Base-by-base conservation (phyloP, 306 rosid genomes). In the Cicer yamashitae region DNA sequence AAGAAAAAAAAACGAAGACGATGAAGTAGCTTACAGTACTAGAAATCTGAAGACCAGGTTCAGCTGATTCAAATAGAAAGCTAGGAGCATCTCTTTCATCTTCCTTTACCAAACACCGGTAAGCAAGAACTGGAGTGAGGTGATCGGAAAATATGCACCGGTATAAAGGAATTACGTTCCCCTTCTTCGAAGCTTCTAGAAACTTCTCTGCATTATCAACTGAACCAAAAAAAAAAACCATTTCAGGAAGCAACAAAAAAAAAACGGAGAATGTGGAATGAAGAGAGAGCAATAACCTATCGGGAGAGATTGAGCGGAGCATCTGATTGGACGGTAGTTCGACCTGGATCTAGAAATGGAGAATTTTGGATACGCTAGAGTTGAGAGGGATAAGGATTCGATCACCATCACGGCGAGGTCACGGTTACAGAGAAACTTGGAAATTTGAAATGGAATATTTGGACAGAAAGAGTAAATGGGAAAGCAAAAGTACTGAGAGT, bases 1-100 rank as follows among this genome's bases (percentile, higher is more conserved):
- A 58, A 58, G 0, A 20, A 22, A 53, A 2, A 17, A 37, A 9
- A 34, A 8, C 1, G 17, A 15, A 5, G 0, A 9, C 6, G 12
- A 61, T 25, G 20, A 64, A 78, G 18, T 17, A 25, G 39, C 91
- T 85, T 81, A 94, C 99, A 38, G 87, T 81, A 54, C 67, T 92
- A 1, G 98, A 94, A 74, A 83, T 82, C 17, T 74, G 79, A 56
- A 65, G 53, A 6, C 99, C 99, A 1, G 99, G 99, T 69, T 94
- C 99, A 14, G 86, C 99, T 0, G 97, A 86, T 66, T 94, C 99
- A 45, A 76, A 94, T 9, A 94, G 90, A 84, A 94, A 94, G 82
- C 99, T 92, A 7, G 99, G 96, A 70, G 99, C 96, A 80, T 94
- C 97, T 48, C 99, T 86, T 22, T 94, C 97, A 62, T 94, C 99